These are phyloP conservation scores for Pseudozyma tsukubaensis DNA, from an alignment of 1,284 basidiomycete genomes.

Conservation along the genomic window DNA sequence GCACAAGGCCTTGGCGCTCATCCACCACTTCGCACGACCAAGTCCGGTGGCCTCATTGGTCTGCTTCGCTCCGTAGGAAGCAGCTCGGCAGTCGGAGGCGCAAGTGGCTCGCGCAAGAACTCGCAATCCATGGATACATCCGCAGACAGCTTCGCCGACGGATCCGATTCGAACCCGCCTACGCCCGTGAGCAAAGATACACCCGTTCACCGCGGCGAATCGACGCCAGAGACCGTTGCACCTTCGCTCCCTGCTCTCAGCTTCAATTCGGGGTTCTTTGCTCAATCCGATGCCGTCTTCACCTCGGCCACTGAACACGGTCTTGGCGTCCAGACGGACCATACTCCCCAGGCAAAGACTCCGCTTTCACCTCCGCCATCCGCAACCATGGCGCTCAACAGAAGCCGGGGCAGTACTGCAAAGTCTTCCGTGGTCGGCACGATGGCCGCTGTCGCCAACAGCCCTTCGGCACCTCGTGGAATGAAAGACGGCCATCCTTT, in stretches of 20 bases:
- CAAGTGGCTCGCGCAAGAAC: constrained; percentile 23
- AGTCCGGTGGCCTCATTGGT: constrained; percentile 31
- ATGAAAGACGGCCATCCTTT: constrained; percentile 37
- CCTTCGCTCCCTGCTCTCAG: constrained; percentile 41
- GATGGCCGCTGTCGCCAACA: constrained; percentile 47
- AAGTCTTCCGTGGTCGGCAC: constrained; percentile 5
- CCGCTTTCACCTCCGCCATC: background rate
- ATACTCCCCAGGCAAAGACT: background rate
- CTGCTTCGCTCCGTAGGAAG: constrained; percentile 42
- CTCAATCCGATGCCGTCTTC: constrained; percentile 30
- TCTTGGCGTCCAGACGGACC: constrained; percentile 1
- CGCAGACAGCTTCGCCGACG: constrained; percentile 22
- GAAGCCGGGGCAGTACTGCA: background rate
- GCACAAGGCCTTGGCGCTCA: background rate
- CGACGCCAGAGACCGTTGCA: constrained; percentile 1
- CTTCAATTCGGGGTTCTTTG: constrained; percentile 52
- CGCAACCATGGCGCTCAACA: background rate
- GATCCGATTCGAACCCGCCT: constrained; percentile 27
- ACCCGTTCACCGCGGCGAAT: constrained; percentile 10
- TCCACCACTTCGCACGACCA: constrained; percentile 13
- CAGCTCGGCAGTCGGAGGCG: constrained; percentile 15
- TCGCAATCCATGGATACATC: constrained; percentile 37
- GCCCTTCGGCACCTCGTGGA: constrained; percentile 8
- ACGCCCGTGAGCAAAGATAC: constrained; percentile 52
- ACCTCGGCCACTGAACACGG: constrained; percentile 13